Percentiles rank a stretch among this genome's conserved stretches.
phyloP scores from a whole-genome alignment of 2,329 filamentous ascomycete genomes.

The Fusarium keratoplasticum region DNA sequence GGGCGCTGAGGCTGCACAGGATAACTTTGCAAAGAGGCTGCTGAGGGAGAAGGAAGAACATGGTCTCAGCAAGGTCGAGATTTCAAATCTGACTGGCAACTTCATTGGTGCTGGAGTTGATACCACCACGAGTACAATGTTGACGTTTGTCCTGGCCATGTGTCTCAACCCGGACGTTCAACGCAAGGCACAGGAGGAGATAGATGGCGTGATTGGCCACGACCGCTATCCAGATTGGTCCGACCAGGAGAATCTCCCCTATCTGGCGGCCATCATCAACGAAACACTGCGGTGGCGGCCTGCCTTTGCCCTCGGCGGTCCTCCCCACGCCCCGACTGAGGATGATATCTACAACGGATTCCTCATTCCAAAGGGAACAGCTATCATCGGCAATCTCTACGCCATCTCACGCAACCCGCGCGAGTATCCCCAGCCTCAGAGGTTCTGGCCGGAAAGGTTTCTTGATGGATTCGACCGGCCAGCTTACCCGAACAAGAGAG shows the following conservation, averaged over 20 bases:
- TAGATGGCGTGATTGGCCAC: conserved; percentile 3
- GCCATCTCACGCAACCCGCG: conserved; percentile 15
- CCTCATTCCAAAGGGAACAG: conserved; percentile 7
- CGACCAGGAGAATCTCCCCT: conserved; percentile 6
- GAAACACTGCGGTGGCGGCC: conserved; percentile 15
- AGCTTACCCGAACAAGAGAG: conserved; percentile 15
- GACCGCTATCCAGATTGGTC: conserved; percentile 8
- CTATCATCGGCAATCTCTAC: conserved; percentile 9
- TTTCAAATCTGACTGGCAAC: conserved; percentile 14
- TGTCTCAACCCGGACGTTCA: conserved; percentile 8
- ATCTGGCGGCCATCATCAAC: conserved; percentile 1
- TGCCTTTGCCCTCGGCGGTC: conserved; percentile 12
- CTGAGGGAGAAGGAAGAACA: conserved; percentile 13
- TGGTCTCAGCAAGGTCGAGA: conserved; percentile 13
- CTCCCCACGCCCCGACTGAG: conserved; percentile 4
- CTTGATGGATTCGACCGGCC: conserved; percentile 6
- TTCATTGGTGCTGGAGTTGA: conserved; percentile 19
- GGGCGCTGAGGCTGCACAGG: neutral
- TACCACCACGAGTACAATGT: conserved; percentile 10
- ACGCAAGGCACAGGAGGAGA: conserved; percentile 9
- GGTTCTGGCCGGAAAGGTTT: conserved; percentile 14
- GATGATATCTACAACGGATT: conserved; percentile 9
- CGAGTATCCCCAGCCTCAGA: conserved; percentile 9
- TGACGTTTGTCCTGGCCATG: conserved; percentile 17
- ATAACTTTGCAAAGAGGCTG: conserved; percentile 12